A percentile compares a stretch with the other conserved stretches of the same genome.
These are phyloP conservation scores for Backusella macrospora DNA, from an alignment of 192 early-diverging fungal species.

Conservation along the genomic window DNA sequence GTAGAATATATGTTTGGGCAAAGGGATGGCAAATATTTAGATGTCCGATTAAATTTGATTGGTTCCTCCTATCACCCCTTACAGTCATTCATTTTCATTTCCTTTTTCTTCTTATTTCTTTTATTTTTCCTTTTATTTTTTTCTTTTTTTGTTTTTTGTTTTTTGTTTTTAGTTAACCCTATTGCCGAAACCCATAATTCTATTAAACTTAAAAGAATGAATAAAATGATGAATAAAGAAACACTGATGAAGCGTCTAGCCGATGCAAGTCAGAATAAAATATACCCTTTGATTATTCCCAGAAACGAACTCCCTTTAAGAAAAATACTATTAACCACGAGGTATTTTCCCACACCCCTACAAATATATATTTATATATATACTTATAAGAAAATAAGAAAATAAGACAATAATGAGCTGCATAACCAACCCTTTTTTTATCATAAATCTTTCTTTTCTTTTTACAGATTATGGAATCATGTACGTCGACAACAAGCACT, in stretches of 20 bases:
- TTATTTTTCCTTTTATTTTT: conserved; percentile 2
- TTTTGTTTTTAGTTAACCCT: neutral
- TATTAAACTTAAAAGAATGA: conserved; percentile 6
- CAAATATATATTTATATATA: neutral
- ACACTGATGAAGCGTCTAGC: conserved; percentile 24
- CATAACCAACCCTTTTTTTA: neutral
- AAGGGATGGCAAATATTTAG: neutral
- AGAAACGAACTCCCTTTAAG: conserved; percentile 26
- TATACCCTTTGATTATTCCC: conserved; percentile 22
- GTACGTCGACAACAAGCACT: conserved; percentile 14
- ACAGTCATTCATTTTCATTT: conserved; percentile 6
- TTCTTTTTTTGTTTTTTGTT: neutral
- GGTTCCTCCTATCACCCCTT: neutral
- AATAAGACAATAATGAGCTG: neutral
- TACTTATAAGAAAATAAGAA: neutral
- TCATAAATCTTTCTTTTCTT: neutral
- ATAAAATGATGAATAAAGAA: conserved; percentile 19
- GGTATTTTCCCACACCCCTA: conserved; percentile 20
- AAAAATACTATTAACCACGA: conserved; percentile 27
- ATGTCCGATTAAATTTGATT: neutral
- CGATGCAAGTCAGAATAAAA: conserved; percentile 28
- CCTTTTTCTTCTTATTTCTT: neutral
- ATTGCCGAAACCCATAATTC: neutral
- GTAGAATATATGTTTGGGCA: neutral
- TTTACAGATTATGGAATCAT: conserved; percentile 25